These are phyloP conservation scores for Kwoniella pini DNA, from an alignment of 768 basidiomycete species.

Conservation along the genomic window DNA sequence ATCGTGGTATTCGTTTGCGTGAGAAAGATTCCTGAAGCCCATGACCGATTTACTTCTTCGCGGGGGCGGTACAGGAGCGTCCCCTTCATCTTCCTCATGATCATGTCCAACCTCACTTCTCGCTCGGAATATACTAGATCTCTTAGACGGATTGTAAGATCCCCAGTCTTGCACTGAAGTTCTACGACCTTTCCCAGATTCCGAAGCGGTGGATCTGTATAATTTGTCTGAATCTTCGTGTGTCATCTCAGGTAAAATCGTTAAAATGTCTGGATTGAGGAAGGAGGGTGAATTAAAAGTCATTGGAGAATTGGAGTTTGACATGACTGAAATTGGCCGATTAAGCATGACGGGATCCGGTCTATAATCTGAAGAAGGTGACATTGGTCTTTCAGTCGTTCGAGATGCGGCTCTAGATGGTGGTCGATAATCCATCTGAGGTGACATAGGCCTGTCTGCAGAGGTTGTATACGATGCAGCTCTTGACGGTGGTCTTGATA, in stretches of 20 bases:
- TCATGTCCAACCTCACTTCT: slow-evolving; percentile 14
- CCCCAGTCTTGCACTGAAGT: slow-evolving; percentile 10
- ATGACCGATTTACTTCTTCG: slow-evolving; percentile 36
- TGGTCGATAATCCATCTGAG: neutral
- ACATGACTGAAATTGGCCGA: neutral
- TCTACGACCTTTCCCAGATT: slow-evolving; percentile 21
- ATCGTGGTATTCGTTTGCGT: slow-evolving; percentile 12
- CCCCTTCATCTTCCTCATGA: slow-evolving; percentile 19
- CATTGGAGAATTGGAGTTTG: neutral
- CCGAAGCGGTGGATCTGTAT: slow-evolving; percentile 19
- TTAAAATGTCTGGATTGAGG: slow-evolving; percentile 45
- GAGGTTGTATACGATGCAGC: neutral
- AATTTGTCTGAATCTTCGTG: slow-evolving; percentile 29
- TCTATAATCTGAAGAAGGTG: slow-evolving; percentile 14
- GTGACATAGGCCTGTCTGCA: slow-evolving; percentile 15
- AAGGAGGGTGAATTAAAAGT: slow-evolving; percentile 39
- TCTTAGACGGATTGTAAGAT: slow-evolving; percentile 10
- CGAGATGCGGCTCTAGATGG: slow-evolving; percentile 1
- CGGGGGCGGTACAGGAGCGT: slow-evolving; percentile 16
- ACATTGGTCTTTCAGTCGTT: slow-evolving; percentile 16
- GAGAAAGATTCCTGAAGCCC: slow-evolving; percentile 29
- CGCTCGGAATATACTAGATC: slow-evolving; percentile 27
- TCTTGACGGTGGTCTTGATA: neutral
- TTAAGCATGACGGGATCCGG: slow-evolving; percentile 22
- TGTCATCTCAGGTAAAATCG: slow-evolving; percentile 49